phyloP scores from a whole-genome alignment of 2,329 filamentous ascomycete species.

The Magnaporthiopsis poae region DNA sequence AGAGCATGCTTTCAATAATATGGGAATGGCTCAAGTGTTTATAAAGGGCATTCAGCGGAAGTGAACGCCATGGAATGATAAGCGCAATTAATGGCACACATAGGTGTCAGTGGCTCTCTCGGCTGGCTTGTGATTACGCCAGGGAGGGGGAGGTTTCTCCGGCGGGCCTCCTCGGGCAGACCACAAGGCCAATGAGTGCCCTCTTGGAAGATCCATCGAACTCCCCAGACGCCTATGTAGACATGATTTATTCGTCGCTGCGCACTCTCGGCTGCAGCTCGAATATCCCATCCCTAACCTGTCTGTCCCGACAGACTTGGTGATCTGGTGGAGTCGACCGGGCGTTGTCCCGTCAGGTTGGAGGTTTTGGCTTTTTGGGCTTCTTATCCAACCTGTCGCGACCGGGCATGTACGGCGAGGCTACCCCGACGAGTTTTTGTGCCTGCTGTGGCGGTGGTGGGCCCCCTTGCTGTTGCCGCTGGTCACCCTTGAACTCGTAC shows the following conservation, averaged over 20 bases:
- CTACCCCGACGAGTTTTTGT: slow-evolving; percentile 36
- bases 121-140: background rate
- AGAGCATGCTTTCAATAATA: background rate
- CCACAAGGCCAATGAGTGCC: too few relatives aligned
- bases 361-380: slow-evolving; percentile 14
- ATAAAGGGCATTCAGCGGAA: background rate
- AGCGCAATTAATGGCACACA: background rate
- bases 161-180: background rate
- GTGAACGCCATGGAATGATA: background rate
- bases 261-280: too few relatives aligned
- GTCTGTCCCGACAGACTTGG: background rate
- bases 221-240: background rate
- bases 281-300: background rate
- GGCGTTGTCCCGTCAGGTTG: background rate
- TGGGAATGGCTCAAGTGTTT: background rate
- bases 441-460: slow-evolving; percentile 14
- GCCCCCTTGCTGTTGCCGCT: slow-evolving; percentile 16
- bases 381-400: slow-evolving; percentile 38
- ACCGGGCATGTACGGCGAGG: slow-evolving; percentile 45
- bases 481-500: slow-evolving; percentile 39
- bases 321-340: too few relatives aligned
- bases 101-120: background rate
- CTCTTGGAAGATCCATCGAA: too few relatives aligned
- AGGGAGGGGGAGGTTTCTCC: background rate
- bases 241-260: background rate